phyloP scores from a whole-genome alignment of 306 rosid species.

The Acacia melanoxylon region DNA sequence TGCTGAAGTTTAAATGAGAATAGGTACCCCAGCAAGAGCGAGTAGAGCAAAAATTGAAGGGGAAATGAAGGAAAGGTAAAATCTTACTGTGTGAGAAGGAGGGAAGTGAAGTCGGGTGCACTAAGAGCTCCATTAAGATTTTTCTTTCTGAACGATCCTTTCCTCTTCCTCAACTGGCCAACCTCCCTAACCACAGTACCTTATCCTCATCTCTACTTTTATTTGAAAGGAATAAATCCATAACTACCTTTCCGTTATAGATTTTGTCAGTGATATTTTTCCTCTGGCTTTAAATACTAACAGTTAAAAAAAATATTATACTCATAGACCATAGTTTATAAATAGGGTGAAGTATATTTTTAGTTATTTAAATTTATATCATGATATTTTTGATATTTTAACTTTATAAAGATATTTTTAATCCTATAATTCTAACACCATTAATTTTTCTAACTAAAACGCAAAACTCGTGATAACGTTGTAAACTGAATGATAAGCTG shows the following conservation, averaged over 20 bases:
- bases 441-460: too few species aligned
- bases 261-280: background rate
- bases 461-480: too few species aligned
- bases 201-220: background rate
- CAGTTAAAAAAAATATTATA: too few species aligned
- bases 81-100: slow-evolving; percentile 52
- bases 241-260: background rate
- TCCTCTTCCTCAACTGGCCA: background rate
- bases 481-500: too few species aligned
- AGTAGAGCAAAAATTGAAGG: slow-evolving; percentile 8
- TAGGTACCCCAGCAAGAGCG: slow-evolving; percentile 11
- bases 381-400: too few species aligned
- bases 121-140: slow-evolving; percentile 52
- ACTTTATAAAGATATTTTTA: too few species aligned
- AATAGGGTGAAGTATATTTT: too few species aligned
- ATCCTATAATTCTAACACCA: too few species aligned
- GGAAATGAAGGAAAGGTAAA: background rate
- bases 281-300: too few species aligned
- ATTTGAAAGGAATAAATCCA: background rate
- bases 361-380: too few species aligned
- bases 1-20: slow-evolving; percentile 13
- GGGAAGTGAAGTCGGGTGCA: slow-evolving; percentile 39
- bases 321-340: too few species aligned
- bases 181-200: background rate
- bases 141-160: background rate